Percentiles rank a stretch among this genome's conserved stretches.
Evolutionary conservation across 306 rosid species (phyloP).

Genomic region (Crotalaria pallida): DNA sequence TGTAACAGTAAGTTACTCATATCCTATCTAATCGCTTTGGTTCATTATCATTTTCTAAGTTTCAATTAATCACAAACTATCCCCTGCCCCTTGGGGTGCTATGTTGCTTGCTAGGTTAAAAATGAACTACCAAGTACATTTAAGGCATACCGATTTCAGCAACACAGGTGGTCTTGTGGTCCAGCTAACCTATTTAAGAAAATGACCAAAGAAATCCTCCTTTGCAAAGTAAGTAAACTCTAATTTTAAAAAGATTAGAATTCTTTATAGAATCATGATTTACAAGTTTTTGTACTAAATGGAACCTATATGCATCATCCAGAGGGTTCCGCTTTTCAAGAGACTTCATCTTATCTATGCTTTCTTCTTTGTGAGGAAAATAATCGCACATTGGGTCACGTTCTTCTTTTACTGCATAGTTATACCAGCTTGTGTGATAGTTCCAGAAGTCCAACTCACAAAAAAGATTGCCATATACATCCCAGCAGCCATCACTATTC

Average conservation of each 20-base stretch:
- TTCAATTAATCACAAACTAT: slow-evolving; percentile 5
- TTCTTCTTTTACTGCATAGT: slow-evolving; percentile 59
- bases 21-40: neutral
- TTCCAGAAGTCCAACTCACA: slow-evolving; percentile 45
- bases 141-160: slow-evolving; percentile 44
- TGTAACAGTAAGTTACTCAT: slow-evolving; percentile 33
- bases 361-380: slow-evolving; percentile 58
- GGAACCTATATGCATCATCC: slow-evolving; percentile 23
- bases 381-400: slow-evolving; percentile 51
- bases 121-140: slow-evolving; percentile 55
- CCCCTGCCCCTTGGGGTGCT: neutral
- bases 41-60: neutral
- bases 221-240: slow-evolving; percentile 28
- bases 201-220: slow-evolving; percentile 47
- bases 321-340: slow-evolving; percentile 46
- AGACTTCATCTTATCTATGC: slow-evolving; percentile 46
- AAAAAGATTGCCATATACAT: slow-evolving; percentile 44
- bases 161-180: slow-evolving; percentile 55
- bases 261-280: slow-evolving; percentile 7
- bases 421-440: slow-evolving; percentile 47
- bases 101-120: slow-evolving; percentile 37
- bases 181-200: slow-evolving; percentile 49
- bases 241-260: slow-evolving; percentile 1
- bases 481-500: slow-evolving; percentile 52
- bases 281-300: slow-evolving; percentile 16